Conservation (phyloP, 2,329 filamentous ascomycete species). For the Monosporascus sp. region DNA sequence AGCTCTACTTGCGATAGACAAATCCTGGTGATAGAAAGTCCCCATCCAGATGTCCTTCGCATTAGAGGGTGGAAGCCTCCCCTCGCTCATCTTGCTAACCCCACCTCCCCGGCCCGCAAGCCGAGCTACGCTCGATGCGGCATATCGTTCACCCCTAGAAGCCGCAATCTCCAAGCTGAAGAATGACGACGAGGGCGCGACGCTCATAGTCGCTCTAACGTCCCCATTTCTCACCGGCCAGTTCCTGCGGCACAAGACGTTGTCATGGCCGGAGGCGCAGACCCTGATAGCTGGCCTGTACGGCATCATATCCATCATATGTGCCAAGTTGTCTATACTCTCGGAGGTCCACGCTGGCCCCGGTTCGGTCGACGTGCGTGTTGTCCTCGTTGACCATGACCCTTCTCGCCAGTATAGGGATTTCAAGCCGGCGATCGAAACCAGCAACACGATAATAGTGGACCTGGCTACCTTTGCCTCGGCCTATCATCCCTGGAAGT, state of each 20-base stretch:
- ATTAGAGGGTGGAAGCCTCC: slow-evolving; percentile 14
- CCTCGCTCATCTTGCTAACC: slow-evolving; percentile 58
- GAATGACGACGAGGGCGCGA: slow-evolving; percentile 24
- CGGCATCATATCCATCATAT: slow-evolving; percentile 68
- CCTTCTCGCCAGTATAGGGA: slow-evolving; percentile 27
- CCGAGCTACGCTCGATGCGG: slow-evolving; percentile 45
- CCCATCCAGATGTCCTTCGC: no score
- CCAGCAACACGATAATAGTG: slow-evolving; percentile 41
- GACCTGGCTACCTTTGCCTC: slow-evolving; percentile 48
- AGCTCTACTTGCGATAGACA: no score
- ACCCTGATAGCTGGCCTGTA: slow-evolving; percentile 72
- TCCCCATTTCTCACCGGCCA: slow-evolving; percentile 54
- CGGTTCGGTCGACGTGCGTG: slow-evolving; percentile 68
- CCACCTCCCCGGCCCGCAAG: slow-evolving; percentile 53
- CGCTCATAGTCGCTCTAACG: slow-evolving; percentile 52
- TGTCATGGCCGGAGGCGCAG: slow-evolving; percentile 64
- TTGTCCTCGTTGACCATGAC: slow-evolving; percentile 66
- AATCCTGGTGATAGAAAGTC: no score
- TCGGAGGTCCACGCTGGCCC: slow-evolving; percentile 54
- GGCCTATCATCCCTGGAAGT: slow-evolving; percentile 54
- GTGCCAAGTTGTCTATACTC: slow-evolving; percentile 54
- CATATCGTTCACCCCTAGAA: slow-evolving; percentile 55
- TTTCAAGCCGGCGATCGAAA: slow-evolving; percentile 30
- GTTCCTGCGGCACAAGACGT: slow-evolving; percentile 42
- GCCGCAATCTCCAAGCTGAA: slow-evolving; percentile 47